Conservation (phyloP, 352 stramenopile species). For the Globisporangium recalcitrans region DNA sequence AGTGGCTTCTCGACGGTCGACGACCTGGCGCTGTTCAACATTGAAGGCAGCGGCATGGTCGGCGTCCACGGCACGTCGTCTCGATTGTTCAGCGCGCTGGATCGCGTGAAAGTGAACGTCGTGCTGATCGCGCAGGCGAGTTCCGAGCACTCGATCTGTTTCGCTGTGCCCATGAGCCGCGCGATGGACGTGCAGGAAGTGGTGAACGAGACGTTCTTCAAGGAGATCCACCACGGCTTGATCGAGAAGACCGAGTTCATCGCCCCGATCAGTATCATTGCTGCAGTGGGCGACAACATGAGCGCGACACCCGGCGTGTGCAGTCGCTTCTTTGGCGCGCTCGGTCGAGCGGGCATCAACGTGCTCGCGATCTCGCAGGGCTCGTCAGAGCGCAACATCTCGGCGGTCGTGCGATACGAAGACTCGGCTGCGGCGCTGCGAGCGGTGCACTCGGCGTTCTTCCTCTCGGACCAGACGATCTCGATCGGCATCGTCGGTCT, state of each 20-base stretch:
- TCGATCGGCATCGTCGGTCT: slow-evolving; percentile 90
- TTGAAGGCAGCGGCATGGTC: slow-evolving; percentile 94
- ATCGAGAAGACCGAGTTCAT: slow-evolving; percentile 84
- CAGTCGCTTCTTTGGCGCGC: slow-evolving; percentile 91
- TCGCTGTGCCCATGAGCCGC: slow-evolving; percentile 84
- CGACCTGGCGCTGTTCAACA: slow-evolving; percentile 93
- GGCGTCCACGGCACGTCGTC: slow-evolving; percentile 92
- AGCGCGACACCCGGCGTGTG: slow-evolving; percentile 88
- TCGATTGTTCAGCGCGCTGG: slow-evolving; percentile 90
- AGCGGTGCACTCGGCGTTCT: slow-evolving; percentile 93
- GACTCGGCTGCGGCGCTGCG: slow-evolving; percentile 90
- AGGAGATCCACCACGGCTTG: slow-evolving; percentile 81
- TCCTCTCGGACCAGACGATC: slow-evolving; percentile 90
- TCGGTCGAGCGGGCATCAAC: slow-evolving; percentile 93
- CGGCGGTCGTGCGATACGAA: slow-evolving; percentile 85
- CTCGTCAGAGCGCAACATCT: slow-evolving; percentile 93
- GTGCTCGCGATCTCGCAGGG: slow-evolving; percentile 94
- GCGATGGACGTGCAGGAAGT: slow-evolving; percentile 63
- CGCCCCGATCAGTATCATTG: slow-evolving; percentile 92
- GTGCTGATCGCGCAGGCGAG: slow-evolving; percentile 93
- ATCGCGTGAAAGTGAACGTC: slow-evolving; percentile 91
- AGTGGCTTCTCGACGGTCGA: slow-evolving; percentile 92
- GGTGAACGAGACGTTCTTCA: slow-evolving; percentile 84
- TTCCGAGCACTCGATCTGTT: slow-evolving; percentile 95
- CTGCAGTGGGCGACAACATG: slow-evolving; percentile 95